Evolutionary conservation across 805 yeast genomes (phyloP).

Genomic region (Yamadazyma kitorensis): DNA sequence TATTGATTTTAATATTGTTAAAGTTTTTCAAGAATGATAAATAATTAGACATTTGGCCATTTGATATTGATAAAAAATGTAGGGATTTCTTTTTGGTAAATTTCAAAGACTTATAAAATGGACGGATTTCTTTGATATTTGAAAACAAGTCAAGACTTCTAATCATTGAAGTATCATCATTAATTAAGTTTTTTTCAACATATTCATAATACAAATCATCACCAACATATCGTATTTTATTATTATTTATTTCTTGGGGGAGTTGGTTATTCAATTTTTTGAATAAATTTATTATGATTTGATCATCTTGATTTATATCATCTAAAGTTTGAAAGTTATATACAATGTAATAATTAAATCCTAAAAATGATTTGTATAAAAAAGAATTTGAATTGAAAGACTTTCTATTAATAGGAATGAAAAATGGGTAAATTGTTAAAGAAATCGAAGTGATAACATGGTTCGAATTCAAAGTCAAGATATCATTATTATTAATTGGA

Average conservation of each 20-base stretch:
- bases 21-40: background rate
- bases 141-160: slow-evolving; percentile 9
- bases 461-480: too few species aligned
- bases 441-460: too few species aligned
- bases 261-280: background rate
- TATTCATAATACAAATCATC: slow-evolving; percentile 4
- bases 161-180: slow-evolving; percentile 4
- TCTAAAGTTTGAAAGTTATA: background rate
- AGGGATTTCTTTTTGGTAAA: slow-evolving; percentile 1
- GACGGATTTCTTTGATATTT: slow-evolving; percentile 1
- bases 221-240: slow-evolving; percentile 1
- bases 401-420: too few species aligned
- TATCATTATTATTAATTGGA: too few species aligned
- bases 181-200: slow-evolving; percentile 2
- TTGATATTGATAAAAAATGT: slow-evolving; percentile 5
- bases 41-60: background rate
- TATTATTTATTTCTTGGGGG: too few species aligned
- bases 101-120: slow-evolving; percentile 4
- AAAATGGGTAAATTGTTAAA: too few species aligned
- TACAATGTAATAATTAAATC: too few species aligned
- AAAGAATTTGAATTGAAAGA: too few species aligned
- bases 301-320: slow-evolving; percentile 2
- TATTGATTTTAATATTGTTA: slow-evolving; percentile 2
- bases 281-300: slow-evolving; percentile 1
- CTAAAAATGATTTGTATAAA: too few species aligned